Percentiles rank a stretch among this genome's conserved stretches.
Conservation (phyloP, 192 early-diverging fungal species). For the Endogone sp. region DNA sequence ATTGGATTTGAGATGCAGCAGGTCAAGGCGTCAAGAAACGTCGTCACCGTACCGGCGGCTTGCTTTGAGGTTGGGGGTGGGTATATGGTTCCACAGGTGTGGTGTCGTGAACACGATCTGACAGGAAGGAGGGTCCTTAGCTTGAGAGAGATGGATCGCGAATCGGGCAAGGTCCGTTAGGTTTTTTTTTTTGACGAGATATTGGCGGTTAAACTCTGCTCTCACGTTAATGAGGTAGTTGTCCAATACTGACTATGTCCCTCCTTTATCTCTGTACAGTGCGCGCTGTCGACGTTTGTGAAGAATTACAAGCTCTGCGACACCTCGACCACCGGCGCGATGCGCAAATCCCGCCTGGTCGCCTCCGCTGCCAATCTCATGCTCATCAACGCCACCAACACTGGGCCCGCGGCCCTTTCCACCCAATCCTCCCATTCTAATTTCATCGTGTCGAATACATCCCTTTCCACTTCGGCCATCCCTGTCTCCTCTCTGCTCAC, state of each 20-base stretch:
- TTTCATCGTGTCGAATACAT: background rate
- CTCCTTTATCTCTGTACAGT: background rate
- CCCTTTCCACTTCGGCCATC: constrained; percentile 21
- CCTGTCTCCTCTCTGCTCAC: constrained; percentile 6
- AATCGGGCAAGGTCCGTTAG: background rate
- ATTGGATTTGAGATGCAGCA: constrained; percentile 44
- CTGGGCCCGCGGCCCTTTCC: constrained; percentile 6
- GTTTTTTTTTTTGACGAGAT: constrained; percentile 15
- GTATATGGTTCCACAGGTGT: constrained; percentile 41
- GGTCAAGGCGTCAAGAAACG: constrained; percentile 11
- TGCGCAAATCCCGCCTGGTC: constrained; percentile 36
- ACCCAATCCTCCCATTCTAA: constrained; percentile 19
- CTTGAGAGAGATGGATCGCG: constrained; percentile 2
- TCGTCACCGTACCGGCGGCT: constrained; percentile 9
- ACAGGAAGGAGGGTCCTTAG: constrained; percentile 17
- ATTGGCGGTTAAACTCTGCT: constrained; percentile 24
- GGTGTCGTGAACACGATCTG: constrained; percentile 43
- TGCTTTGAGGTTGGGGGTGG: constrained; percentile 25
- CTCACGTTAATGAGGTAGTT: constrained; percentile 4
- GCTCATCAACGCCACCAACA: background rate
- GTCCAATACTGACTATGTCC: background rate
- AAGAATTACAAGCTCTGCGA: constrained; percentile 39
- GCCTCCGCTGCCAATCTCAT: background rate
- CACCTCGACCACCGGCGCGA: constrained; percentile 27
- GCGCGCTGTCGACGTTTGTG: constrained; percentile 2